Base-by-base conservation (phyloP, 495 filamentous ascomycete species). In the Aspergillus cristatus region DNA sequence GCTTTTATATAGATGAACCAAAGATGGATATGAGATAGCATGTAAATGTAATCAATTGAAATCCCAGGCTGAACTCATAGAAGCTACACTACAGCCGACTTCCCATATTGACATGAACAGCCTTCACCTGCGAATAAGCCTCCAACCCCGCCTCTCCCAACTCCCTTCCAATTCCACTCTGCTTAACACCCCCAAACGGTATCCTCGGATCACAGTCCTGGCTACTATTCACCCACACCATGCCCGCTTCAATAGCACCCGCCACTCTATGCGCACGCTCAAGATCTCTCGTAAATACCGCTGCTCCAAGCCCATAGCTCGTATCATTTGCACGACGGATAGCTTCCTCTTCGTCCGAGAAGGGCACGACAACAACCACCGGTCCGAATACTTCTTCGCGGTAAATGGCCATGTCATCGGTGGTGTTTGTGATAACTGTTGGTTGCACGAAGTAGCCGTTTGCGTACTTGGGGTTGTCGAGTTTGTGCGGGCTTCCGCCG, bases 211-310 rank as follows among this genome's bases (percentile, higher is more conserved):
- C 76, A 12, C 70, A 76, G 45, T 85, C 79, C 38, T 87, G 79
- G 50, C 78, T 82, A 40, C 76, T 83, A 55, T 96, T 96, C 48
- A 97, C 78, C 88, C 88, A 97, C 13, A 96, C 88, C 88, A 94
- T 94, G 29, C 91, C 91, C 0, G 86, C 75, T 62, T 96, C 85
- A 45, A 97, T 84, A 46, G 78, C 77, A 34, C 75, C 65, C 5
- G 90, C 89, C 2, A 95, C 77, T 15, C 84, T 73, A 63, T 96
- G 90, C 14, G 81, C 86, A 37, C 76, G 75, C 42, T 75, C 74
- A 39, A 96, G 62, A 51, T 95, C 77, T 49, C 73, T 67, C 2
- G 85, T 95, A 52, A 96, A 95, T 0, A 97, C 63, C 0, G 88
- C 82, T 13, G 77, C 77, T n/a, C 85, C 89, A 3, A 97, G 74